phyloP scores from a whole-genome alignment of 1,284 basidiomycete genomes.

The Ceratobasidium sp. region DNA sequence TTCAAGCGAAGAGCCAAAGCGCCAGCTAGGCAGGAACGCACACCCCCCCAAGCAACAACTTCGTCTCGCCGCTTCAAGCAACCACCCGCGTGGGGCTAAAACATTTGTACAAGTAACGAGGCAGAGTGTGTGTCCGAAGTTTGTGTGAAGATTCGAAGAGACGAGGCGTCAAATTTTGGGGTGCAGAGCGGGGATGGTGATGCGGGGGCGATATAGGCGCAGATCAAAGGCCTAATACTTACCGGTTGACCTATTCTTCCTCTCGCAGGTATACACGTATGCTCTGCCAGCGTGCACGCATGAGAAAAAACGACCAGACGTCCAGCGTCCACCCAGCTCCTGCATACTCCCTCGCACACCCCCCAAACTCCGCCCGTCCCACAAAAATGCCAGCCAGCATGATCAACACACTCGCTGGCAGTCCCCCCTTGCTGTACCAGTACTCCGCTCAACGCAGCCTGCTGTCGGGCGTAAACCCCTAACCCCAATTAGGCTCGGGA shows the following conservation, averaged over 20 bases:
- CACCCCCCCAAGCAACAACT: neutral
- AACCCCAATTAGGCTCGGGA: conserved; percentile 39
- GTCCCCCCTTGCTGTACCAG: neutral
- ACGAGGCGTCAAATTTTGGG: conserved; percentile 18
- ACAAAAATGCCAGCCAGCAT: conserved; percentile 3
- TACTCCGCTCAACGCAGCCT: conserved; percentile 18
- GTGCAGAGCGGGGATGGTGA: neutral
- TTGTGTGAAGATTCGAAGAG: conserved; percentile 14
- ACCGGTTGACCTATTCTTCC: neutral
- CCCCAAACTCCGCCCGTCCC: conserved; percentile 31
- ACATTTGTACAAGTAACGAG: conserved; percentile 1
- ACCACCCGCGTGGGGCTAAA: conserved; percentile 9
- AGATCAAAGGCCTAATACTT: neutral
- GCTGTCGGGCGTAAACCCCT: conserved; percentile 35
- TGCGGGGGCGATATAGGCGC: neutral
- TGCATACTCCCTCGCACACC: neutral
- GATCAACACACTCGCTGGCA: neutral
- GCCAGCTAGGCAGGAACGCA: neutral
- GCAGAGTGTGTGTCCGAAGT: conserved; percentile 1
- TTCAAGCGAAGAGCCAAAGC: conserved; percentile 34
- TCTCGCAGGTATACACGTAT: conserved; percentile 9
- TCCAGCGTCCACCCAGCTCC: neutral
- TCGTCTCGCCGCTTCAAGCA: conserved; percentile 16
- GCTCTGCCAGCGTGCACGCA: conserved; percentile 15
- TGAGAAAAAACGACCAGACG: conserved; percentile 13